Conservation (phyloP, 1,284 basidiomycete genomes). For the Fomitopsis betulina region DNA sequence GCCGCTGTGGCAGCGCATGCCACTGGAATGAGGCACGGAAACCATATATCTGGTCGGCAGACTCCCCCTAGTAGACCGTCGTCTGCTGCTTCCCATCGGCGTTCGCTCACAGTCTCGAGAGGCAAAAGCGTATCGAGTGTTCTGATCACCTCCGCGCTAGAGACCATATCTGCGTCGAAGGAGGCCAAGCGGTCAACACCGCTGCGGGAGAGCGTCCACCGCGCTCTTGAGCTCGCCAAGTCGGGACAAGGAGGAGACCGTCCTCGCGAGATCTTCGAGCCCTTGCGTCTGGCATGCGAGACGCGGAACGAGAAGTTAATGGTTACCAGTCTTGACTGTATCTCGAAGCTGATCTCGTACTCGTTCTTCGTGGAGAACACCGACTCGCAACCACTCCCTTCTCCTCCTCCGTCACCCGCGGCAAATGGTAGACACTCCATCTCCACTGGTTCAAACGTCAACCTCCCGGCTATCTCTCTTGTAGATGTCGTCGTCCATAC, state of each 20-base stretch:
- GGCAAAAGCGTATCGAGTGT: conserved; percentile 73
- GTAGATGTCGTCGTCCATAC: conserved; percentile 92
- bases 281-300: conserved; percentile 90
- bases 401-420: conserved; percentile 70
- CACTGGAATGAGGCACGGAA: conserved; percentile 14
- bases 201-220: conserved; percentile 79
- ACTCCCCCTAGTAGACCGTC: conserved; percentile 18
- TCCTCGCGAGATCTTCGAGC: conserved; percentile 88
- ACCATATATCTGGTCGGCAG: conserved; percentile 9
- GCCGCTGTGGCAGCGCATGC: conserved; percentile 4
- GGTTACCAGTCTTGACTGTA: conserved; percentile 93
- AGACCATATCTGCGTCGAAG: conserved; percentile 82
- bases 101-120: conserved; percentile 68
- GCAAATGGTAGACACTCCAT: conserved; percentile 39
- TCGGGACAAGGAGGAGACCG: conserved; percentile 63
- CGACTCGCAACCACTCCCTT: conserved; percentile 39
- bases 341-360: conserved; percentile 93
- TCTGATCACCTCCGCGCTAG: conserved; percentile 82
- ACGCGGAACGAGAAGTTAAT: conserved; percentile 88
- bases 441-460: conserved; percentile 44
- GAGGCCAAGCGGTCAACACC: conserved; percentile 83
- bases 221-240: conserved; percentile 81
- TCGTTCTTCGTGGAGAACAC: conserved; percentile 84
- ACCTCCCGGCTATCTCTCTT: conserved; percentile 59
- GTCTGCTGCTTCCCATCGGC: conserved; percentile 34